Evolutionary conservation across 306 rosid genomes (phyloP).

Genomic region (Sindora glabra): DNA sequence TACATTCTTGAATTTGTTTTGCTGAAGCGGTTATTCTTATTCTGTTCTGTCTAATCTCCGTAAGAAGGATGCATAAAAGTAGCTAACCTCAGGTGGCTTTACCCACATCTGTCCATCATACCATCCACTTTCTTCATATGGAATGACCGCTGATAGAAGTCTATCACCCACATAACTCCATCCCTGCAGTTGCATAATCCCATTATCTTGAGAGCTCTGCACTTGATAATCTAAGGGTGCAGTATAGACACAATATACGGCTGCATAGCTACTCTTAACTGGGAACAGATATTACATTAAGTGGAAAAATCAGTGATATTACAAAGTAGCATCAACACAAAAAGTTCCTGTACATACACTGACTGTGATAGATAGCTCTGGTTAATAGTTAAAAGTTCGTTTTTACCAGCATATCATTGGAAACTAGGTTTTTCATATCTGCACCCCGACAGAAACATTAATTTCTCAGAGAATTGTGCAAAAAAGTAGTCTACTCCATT

Average conservation of each 20-base stretch:
- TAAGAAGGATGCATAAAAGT: constrained; percentile 6
- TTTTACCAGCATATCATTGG: no score
- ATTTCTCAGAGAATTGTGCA: no score
- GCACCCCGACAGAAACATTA: no score
- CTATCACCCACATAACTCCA: constrained; percentile 99
- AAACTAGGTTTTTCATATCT: no score
- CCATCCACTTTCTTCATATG: constrained; percentile 98
- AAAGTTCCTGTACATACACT: no score
- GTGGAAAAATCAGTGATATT: not conserved
- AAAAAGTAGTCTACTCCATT: no score
- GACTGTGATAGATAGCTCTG: no score
- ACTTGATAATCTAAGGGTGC: constrained; percentile 4
- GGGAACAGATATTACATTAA: not conserved
- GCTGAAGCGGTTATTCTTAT: not conserved
- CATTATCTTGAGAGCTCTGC: not conserved
- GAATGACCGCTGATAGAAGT: constrained; percentile 92
- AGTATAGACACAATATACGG: no score
- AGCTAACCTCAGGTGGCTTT: constrained; percentile 89
- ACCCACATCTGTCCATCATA: constrained; percentile 99
- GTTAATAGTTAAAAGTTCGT: no score
- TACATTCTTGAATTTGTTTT: not conserved
- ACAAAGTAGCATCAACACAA: constrained; percentile 1
- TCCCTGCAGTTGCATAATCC: constrained; percentile 44
- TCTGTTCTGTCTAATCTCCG: not conserved
- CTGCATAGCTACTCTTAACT: not conserved